Conservation (phyloP, 2,329 filamentous ascomycete species). For the Pseudonectria foliicola region DNA sequence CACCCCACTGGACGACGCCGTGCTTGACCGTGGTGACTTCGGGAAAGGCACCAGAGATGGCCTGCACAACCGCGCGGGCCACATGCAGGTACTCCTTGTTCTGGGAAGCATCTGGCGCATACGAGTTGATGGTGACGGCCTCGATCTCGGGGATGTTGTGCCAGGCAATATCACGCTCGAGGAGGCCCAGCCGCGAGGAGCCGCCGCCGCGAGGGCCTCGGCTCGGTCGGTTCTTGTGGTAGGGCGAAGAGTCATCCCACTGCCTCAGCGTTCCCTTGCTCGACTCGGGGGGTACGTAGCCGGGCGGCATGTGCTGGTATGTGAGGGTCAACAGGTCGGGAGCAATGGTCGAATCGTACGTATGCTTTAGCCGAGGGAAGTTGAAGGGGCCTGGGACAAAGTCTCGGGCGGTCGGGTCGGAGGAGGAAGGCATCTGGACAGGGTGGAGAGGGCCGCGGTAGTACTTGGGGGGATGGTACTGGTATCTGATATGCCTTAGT, state of each 20-base stretch:
- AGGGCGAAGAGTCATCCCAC: constrained; percentile 89
- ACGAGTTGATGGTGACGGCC: constrained; percentile 73
- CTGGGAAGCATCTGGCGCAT: constrained; percentile 60
- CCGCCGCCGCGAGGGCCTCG: constrained; percentile 73
- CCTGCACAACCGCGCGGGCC: constrained; percentile 75
- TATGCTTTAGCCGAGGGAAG: constrained; percentile 79
- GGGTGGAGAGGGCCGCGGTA: constrained; percentile 90
- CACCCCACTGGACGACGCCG: constrained; percentile 67
- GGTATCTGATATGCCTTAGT: constrained; percentile 59
- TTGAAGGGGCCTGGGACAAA: constrained; percentile 90
- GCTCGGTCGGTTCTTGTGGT: constrained; percentile 84
- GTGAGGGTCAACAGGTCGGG: constrained; percentile 82
- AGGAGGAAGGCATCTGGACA: constrained; percentile 78
- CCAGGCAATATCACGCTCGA: constrained; percentile 72
- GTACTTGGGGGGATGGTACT: constrained; percentile 91
- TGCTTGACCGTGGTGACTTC: constrained; percentile 61
- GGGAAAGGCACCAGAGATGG: constrained; percentile 73
- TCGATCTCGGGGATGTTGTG: constrained; percentile 77
- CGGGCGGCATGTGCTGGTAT: constrained; percentile 80
- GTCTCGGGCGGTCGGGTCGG: constrained; percentile 79
- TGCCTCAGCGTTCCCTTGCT: constrained; percentile 61
- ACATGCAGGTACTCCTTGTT: constrained; percentile 74
- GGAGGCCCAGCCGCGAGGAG: constrained; percentile 56
- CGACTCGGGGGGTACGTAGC: constrained; percentile 47
- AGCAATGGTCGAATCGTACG: constrained; percentile 79